Percentiles rank a stretch among this genome's conserved stretches.
These are phyloP conservation scores for Cladosporium sp. DNA, from an alignment of 2,329 filamentous ascomycete genomes.

Conservation along the genomic window DNA sequence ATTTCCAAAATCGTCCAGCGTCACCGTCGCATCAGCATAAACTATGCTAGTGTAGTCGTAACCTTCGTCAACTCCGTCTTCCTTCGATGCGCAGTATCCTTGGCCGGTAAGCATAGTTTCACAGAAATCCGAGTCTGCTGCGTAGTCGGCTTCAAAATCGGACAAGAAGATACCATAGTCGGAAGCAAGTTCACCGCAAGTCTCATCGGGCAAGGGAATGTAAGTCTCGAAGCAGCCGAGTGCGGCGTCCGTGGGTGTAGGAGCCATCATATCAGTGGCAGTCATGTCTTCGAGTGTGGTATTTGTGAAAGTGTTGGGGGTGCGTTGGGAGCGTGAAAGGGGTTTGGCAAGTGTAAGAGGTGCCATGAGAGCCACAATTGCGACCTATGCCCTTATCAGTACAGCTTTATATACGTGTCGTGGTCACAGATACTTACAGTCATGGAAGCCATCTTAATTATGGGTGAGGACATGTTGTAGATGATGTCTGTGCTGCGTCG, in stretches of 20 bases:
- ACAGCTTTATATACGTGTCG: neutral
- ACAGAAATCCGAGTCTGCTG: constrained; percentile 22
- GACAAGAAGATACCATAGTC: constrained; percentile 22
- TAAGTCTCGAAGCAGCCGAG: constrained; percentile 17
- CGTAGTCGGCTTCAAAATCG: constrained; percentile 21
- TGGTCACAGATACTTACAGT: neutral
- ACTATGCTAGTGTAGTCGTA: constrained; percentile 8
- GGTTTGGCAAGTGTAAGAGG: constrained; percentile 13
- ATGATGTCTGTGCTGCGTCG: neutral
- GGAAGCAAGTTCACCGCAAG: constrained; percentile 23
- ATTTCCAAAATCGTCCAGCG: constrained; percentile 14
- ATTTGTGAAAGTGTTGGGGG: constrained; percentile 17
- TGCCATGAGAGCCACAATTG: constrained; percentile 13
- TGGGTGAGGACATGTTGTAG: neutral
- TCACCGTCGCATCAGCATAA: constrained; percentile 16
- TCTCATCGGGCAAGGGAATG: constrained; percentile 18
- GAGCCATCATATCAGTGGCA: constrained; percentile 9
- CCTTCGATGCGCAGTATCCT: constrained; percentile 20
- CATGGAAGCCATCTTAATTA: constrained; percentile 10
- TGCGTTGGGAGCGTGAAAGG: constrained; percentile 13
- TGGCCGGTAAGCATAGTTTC: constrained; percentile 22
- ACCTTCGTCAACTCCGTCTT: neutral
- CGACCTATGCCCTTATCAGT: constrained; percentile 3
- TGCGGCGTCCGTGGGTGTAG: constrained; percentile 9
- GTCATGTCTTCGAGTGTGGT: constrained; percentile 15